A percentile compares a stretch with the other conserved stretches of the same genome.
These are phyloP conservation scores for Termitomyces sp. DNA, from an alignment of 768 basidiomycete genomes.

Conservation along the genomic window DNA sequence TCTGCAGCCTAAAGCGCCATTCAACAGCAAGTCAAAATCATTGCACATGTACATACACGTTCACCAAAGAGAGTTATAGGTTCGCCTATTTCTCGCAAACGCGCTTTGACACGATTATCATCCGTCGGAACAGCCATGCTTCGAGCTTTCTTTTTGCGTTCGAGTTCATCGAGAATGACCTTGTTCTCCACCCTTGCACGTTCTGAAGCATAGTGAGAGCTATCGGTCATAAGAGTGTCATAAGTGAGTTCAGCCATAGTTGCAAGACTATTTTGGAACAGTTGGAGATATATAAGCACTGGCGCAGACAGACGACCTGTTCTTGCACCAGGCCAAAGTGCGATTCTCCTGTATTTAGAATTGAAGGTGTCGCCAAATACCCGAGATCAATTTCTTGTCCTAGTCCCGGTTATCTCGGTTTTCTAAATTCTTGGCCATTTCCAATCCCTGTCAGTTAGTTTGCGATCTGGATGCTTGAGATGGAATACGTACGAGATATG, in stretches of 20 bases:
- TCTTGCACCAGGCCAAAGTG: background rate
- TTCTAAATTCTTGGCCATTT: background rate
- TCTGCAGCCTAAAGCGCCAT: slow-evolving; percentile 72
- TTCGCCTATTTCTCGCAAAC: slow-evolving; percentile 89
- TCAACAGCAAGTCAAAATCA: slow-evolving; percentile 5
- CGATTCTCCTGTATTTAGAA: background rate
- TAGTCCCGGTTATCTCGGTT: background rate
- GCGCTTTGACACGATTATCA: slow-evolving; percentile 85
- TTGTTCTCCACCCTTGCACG: slow-evolving; percentile 77
- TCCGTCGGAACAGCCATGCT: slow-evolving; percentile 95
- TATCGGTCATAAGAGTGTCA: slow-evolving; percentile 76
- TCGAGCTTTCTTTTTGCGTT: slow-evolving; percentile 93
- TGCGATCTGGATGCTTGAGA: background rate
- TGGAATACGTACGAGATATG: background rate
- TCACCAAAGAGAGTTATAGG: slow-evolving; percentile 98
- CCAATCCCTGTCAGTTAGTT: background rate
- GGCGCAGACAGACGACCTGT: background rate
- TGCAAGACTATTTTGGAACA: slow-evolving; percentile 7
- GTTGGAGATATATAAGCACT: background rate
- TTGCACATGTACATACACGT: slow-evolving; percentile 57
- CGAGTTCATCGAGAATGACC: slow-evolving; percentile 90
- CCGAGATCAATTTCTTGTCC: background rate
- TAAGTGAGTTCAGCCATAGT: slow-evolving; percentile 70
- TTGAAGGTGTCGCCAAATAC: background rate
- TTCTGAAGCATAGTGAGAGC: slow-evolving; percentile 67